phyloP scores from a whole-genome alignment of 2,329 filamentous ascomycete species.

The Reticulascus tulasneorum region DNA sequence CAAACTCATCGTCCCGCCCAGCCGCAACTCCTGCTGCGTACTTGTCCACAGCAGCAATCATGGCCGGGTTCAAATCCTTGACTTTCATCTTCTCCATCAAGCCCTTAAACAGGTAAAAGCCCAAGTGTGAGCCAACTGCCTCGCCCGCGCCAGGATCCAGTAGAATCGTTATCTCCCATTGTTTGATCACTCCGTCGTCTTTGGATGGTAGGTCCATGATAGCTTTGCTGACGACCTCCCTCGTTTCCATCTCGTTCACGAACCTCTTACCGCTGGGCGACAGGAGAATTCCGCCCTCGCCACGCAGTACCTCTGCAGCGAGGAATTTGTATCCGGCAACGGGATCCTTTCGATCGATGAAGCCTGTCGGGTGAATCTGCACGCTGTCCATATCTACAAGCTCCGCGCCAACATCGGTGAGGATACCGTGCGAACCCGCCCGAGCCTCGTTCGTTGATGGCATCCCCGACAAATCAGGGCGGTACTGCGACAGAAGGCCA shows the following conservation, averaged over 20 bases:
- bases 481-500: slow-evolving; percentile 51
- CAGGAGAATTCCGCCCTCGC: slow-evolving; percentile 58
- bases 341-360: slow-evolving; percentile 50
- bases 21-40: slow-evolving; percentile 44
- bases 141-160: slow-evolving; percentile 55
- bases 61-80: slow-evolving; percentile 37
- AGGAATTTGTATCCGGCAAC: slow-evolving; percentile 53
- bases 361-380: slow-evolving; percentile 63
- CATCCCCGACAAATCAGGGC: slow-evolving; percentile 54
- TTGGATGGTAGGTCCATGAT: slow-evolving; percentile 39
- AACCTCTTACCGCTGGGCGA: slow-evolving; percentile 45
- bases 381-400: slow-evolving; percentile 52
- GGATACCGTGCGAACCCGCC: slow-evolving; percentile 46
- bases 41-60: slow-evolving; percentile 39
- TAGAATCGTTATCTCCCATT: slow-evolving; percentile 57
- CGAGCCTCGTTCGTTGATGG: slow-evolving; percentile 61
- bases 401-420: slow-evolving; percentile 34
- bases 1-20: slow-evolving; percentile 37
- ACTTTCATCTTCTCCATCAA: slow-evolving; percentile 54
- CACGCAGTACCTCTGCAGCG: slow-evolving; percentile 58
- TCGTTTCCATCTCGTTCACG: slow-evolving; percentile 58
- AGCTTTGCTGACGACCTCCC: slow-evolving; percentile 50
- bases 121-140: slow-evolving; percentile 50
- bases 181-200: slow-evolving; percentile 29
- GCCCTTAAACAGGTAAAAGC: slow-evolving; percentile 62